Base-by-base conservation (phyloP, 169 alveolate genomes). In the Eimeria maxima region DNA sequence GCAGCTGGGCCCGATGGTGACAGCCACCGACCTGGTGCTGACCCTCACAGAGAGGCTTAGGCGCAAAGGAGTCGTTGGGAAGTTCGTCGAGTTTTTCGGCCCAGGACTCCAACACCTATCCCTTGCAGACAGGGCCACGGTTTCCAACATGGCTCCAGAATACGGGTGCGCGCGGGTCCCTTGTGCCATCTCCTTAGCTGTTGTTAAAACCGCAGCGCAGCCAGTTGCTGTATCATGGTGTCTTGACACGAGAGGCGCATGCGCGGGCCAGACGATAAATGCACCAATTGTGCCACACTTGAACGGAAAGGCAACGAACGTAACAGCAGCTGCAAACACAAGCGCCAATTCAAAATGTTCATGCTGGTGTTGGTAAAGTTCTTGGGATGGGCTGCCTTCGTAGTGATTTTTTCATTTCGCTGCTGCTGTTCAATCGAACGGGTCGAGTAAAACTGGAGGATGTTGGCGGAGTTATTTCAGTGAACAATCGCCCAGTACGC, bases 111-210 rank as follows among this genome's bases (percentile, higher is more conserved):
- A 96, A 90, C 84, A 89, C 76, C 98, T 99, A 65, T 94, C 98
- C 27, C 96, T 99, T 24, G 99, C 99, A 24, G 99, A 99, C 96
- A 96, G 99, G 89, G 99, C 99, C 8, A 99, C 99, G 27, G 98
- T 99, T 78, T 99, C 99, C 80, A 99, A 99, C 97, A 99, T 99
- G 99, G 99, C 99, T 14, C 99, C 99, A 22, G 99, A 99, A 97
- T 99, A 99, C 97, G 99, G 99, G 89, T 81, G 29, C 20, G 67
- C 38, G 38, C 38, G 38, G 38, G 38, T 33, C 38, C 38, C 38
- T 33, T 33, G 38, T 1, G 38, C 2, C 38, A 33, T 33, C 38
- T 33, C 38, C 38, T 33, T 1, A 33, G 38, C 38, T 33, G 38
- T 33, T 1, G 38, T 33, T 33, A 33, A 1, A 33, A 33, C 38